phyloP scores from a whole-genome alignment of 139 green algal genomes.

The Chlamydomonas incerta region DNA sequence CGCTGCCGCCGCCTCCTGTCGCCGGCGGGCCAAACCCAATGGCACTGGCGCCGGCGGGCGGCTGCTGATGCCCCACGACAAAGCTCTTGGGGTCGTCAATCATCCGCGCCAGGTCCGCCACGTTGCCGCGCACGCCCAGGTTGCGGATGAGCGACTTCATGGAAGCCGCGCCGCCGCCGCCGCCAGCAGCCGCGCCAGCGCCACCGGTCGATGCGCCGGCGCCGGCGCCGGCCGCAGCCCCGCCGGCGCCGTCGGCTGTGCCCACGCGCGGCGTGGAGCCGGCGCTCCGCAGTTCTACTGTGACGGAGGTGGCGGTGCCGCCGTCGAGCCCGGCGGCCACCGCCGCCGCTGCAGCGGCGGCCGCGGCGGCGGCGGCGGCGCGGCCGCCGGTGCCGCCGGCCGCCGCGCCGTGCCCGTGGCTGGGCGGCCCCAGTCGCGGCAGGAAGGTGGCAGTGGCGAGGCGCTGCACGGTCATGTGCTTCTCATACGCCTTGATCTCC shows the following conservation, averaged over 20 bases:
- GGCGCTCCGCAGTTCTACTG: neutral
- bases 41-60: neutral
- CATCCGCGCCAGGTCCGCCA: constrained; percentile 12
- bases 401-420: too few species aligned
- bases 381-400: too few species aligned
- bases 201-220: neutral
- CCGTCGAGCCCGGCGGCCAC: too few species aligned
- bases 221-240: too few species aligned
- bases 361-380: too few species aligned
- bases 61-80: constrained; percentile 1
- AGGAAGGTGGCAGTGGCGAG: constrained; percentile 19
- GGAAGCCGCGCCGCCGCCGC: neutral
- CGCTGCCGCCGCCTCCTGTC: too few species aligned
- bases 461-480: constrained; percentile 19
- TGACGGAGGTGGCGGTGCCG: neutral
- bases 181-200: neutral
- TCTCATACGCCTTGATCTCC: constrained; percentile 32
- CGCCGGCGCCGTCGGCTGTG: too few species aligned
- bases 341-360: too few species aligned
- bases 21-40: neutral
- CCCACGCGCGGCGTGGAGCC: neutral
- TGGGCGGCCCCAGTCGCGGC: neutral
- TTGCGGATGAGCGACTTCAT: neutral
- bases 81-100: neutral
- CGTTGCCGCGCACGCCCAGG: constrained; percentile 2